phyloP scores from a whole-genome alignment of 129 eudicot genomes.

The Oenanthe sinensis region DNA sequence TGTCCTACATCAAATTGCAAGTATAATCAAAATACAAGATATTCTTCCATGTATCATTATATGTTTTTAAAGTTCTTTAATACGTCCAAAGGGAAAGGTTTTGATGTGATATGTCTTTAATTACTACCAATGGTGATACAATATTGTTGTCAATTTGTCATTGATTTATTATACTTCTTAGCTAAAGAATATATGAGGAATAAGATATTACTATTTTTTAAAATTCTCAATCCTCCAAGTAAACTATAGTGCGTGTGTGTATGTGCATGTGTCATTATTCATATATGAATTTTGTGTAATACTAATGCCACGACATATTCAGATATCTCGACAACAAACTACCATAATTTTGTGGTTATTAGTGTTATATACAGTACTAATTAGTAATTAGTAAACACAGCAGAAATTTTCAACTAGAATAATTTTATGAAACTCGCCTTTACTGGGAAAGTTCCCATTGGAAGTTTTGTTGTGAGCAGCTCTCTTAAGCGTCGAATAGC shows the following conservation, averaged over 20 bases:
- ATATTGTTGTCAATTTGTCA: not conserved
- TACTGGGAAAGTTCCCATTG: constrained; percentile 91
- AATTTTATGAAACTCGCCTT: constrained; percentile 42
- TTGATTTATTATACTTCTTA: too few species aligned
- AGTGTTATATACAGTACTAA: not conserved
- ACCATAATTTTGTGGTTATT: too few species aligned
- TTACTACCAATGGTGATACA: not conserved
- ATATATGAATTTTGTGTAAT: too few species aligned
- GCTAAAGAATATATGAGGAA: not conserved
- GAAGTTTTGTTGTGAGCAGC: constrained; percentile 88
- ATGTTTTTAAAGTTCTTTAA: not conserved
- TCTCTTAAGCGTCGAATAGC: constrained; percentile 89
- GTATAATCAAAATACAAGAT: too few species aligned
- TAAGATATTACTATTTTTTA: too few species aligned
- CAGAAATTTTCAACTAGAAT: not conserved
- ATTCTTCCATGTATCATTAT: not conserved
- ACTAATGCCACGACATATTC: not conserved
- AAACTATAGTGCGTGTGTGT: too few species aligned
- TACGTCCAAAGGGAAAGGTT: not conserved
- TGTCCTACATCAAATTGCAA: too few species aligned
- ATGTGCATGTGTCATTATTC: too few species aligned
- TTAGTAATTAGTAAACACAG: not conserved
- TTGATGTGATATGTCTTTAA: not conserved
- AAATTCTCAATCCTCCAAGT: not conserved
- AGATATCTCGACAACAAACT: not conserved